Percentiles rank a stretch among this genome's conserved stretches.
These are phyloP conservation scores for Microcyclospora pomicola DNA, from an alignment of 2,329 filamentous ascomycete genomes.

Conservation along the genomic window DNA sequence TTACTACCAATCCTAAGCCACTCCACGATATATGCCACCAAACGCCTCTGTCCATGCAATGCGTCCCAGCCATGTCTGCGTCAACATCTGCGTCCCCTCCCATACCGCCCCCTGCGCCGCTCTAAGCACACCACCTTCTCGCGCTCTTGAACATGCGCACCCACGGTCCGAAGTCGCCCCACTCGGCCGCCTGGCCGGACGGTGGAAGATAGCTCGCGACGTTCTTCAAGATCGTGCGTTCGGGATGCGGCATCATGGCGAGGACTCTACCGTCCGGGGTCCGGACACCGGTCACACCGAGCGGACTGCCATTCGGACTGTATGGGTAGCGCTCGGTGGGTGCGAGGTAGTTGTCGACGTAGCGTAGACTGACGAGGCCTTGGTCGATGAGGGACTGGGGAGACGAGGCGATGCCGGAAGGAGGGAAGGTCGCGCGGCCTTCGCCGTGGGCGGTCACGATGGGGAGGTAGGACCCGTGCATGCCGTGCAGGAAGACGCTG, in stretches of 20 bases:
- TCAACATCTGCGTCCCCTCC: too few relatives aligned
- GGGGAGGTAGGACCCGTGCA: slow-evolving; percentile 68
- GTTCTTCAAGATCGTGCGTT: slow-evolving; percentile 72
- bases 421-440: slow-evolving; percentile 53
- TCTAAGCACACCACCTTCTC: slow-evolving; percentile 64
- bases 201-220: slow-evolving; percentile 66
- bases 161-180: slow-evolving; percentile 79
- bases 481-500: slow-evolving; percentile 81
- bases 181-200: slow-evolving; percentile 44
- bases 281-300: slow-evolving; percentile 67
- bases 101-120: background rate
- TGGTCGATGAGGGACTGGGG: slow-evolving; percentile 43
- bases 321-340: slow-evolving; percentile 73
- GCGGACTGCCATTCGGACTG: slow-evolving; percentile 78
- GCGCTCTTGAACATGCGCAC: slow-evolving; percentile 75
- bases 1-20: too few relatives aligned
- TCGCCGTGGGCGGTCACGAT: slow-evolving; percentile 87
- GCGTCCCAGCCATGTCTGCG: too few relatives aligned
- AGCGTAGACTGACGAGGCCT: slow-evolving; percentile 64
- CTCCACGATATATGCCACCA: too few relatives aligned
- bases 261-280: slow-evolving; percentile 67
- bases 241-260: slow-evolving; percentile 87
- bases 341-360: slow-evolving; percentile 66
- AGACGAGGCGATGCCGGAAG: slow-evolving; percentile 32
- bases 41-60: too few relatives aligned